Conservation (phyloP, 805 yeast species). For the Myxozyma vanderwaltii region DNA sequence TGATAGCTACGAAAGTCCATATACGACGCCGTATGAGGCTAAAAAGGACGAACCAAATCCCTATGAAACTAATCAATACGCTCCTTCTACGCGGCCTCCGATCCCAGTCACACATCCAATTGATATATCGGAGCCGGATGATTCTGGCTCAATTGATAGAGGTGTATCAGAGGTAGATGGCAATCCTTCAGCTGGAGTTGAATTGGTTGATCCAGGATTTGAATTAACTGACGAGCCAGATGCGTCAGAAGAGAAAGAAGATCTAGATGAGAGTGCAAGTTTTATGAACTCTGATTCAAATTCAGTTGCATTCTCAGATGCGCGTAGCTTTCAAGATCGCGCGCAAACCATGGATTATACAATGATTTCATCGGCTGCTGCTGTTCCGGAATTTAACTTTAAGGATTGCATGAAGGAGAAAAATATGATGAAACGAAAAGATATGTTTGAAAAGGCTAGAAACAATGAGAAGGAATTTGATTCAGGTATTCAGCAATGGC, state of each 20-base stretch:
- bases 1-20: background rate
- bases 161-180: background rate
- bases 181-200: too few species aligned
- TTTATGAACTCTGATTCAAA: background rate
- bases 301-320: constrained; percentile 8
- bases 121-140: background rate
- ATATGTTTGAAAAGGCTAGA: constrained; percentile 19
- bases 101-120: background rate
- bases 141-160: background rate
- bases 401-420: constrained; percentile 12
- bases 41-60: background rate
- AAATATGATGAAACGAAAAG: constrained; percentile 9
- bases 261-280: background rate
- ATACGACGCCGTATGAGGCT: background rate
- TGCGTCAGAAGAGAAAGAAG: background rate
- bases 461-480: constrained; percentile 12
- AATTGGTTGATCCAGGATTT: background rate
- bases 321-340: background rate
- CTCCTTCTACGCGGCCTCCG: background rate
- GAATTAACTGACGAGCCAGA: background rate
- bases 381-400: constrained; percentile 15
- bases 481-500: constrained; percentile 24
- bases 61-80: background rate
- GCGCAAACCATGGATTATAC: background rate
- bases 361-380: constrained; percentile 3